These are phyloP conservation scores for Amyloporia xantha DNA, from an alignment of 768 basidiomycete species.

Conservation along the genomic window DNA sequence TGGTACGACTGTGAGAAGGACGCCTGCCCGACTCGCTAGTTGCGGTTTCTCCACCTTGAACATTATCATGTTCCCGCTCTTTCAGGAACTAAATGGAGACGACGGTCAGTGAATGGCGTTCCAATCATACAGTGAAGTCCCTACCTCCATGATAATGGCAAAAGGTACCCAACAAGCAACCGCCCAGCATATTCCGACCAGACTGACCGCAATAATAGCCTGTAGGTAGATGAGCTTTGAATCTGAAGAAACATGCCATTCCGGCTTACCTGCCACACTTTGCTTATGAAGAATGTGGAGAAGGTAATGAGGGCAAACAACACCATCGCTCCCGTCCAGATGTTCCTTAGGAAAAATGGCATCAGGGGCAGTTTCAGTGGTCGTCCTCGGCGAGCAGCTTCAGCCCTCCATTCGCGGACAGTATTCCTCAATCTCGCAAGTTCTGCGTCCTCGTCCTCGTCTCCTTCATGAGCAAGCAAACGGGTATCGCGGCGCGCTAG, in stretches of 20 bases:
- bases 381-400: conserved; percentile 70
- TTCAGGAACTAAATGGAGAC: conserved; percentile 21
- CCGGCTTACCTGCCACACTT: conserved; percentile 55
- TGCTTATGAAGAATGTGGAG: conserved; percentile 82
- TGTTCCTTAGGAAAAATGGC: conserved; percentile 88
- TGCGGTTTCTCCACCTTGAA: conserved; percentile 11
- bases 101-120: not conserved
- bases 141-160: conserved; percentile 94
- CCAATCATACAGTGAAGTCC: conserved; percentile 12
- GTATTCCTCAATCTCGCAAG: conserved; percentile 58
- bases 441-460: conserved; percentile 74
- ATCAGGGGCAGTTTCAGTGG: conserved; percentile 76
- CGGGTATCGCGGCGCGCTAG: conserved; percentile 77
- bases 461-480: conserved; percentile 61
- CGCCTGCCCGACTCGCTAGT: conserved; percentile 24
- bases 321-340: conserved; percentile 85
- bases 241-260: not conserved
- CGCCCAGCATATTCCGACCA: conserved; percentile 93
- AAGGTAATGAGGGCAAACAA: conserved; percentile 75
- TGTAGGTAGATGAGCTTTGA: conserved; percentile 20
- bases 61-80: conserved; percentile 19
- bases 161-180: conserved; percentile 98
- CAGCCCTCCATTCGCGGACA: conserved; percentile 78
- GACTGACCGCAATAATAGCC: conserved; percentile 76
- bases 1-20: conserved; percentile 45